Percentiles rank a stretch among this genome's conserved stretches.
phyloP scores from a whole-genome alignment of 2,329 filamentous ascomycete genomes.

The Fusarium hostae region DNA sequence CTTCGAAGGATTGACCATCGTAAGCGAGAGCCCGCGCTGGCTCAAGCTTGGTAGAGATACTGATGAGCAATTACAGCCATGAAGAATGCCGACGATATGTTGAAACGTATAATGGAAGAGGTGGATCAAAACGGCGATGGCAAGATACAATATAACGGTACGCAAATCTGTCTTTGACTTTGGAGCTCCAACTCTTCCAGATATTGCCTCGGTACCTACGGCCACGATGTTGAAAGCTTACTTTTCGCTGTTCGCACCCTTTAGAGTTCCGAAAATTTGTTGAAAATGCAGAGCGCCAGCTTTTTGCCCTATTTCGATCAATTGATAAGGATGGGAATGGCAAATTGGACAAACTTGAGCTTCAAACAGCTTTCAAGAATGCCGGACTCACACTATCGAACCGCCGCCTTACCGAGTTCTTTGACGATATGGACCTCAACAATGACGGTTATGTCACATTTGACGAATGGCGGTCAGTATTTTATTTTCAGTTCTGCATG shows the following conservation, averaged over 20 bases:
- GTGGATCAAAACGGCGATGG: constrained; percentile 91
- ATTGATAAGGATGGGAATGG: constrained; percentile 91
- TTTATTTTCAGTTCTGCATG: constrained; percentile 15
- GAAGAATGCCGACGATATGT: constrained; percentile 90
- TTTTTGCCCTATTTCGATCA: constrained; percentile 82
- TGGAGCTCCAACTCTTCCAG: constrained; percentile 14
- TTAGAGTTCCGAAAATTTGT: constrained; percentile 92
- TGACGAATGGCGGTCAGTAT: constrained; percentile 94
- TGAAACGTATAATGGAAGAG: constrained; percentile 80
- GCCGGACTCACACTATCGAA: constrained; percentile 83
- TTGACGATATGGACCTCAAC: constrained; percentile 89
- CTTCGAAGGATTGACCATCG: constrained; percentile 92
- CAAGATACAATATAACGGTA: constrained; percentile 90
- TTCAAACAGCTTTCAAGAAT: constrained; percentile 79
- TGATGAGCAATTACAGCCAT: constrained; percentile 61
- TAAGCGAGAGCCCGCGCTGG: constrained; percentile 54
- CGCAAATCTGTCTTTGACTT: constrained; percentile 44
- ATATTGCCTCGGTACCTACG: constrained; percentile 28
- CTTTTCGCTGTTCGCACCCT: constrained; percentile 19
- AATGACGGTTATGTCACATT: constrained; percentile 89
- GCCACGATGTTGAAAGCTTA: constrained; percentile 31
- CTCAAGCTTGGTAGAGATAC: constrained; percentile 26
- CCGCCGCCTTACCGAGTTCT: constrained; percentile 84
- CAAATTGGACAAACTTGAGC: constrained; percentile 85
- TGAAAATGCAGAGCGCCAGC: constrained; percentile 84